Evolutionary conservation across 2,329 filamentous ascomycete genomes (phyloP), one percentile per base, ranked within the genome.

Genomic region (Pestalotiopsis sp.): DNA sequence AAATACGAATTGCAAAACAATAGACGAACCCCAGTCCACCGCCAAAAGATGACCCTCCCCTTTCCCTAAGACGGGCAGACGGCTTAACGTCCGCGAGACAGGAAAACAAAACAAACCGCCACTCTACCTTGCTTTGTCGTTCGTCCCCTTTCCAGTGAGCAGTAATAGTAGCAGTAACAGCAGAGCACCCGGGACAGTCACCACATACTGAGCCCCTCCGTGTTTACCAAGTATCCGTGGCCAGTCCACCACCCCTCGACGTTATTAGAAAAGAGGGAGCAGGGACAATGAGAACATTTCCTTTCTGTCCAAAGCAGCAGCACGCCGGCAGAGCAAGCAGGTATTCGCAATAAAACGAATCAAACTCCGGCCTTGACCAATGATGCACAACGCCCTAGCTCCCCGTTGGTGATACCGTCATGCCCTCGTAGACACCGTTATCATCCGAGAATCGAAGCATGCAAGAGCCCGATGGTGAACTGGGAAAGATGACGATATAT

Each of bases 351-450:
- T 70, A 73, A 72, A 49, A 77, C 73, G 74, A 75, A 77, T 75
- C 76, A 74, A 78, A 76, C 77, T 75, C 74, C 75, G 74, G 75
- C 77, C 76, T 75, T 74, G 61, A 75, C 76, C 74, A 72, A 75
- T 74, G 74, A 78, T 76, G 75, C 76, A 74, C 71, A 73, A 75
- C 72, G 64, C 75, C 73, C 73, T 73, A 36, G 75, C 74, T 73
- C 71, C 73, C 74, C 73, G 73, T 75, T 73, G 45, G 45, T 52
- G 72, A 75, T 74, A 71, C 70, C 70, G 69, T 65, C 74, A 71
- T 70, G 74, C 65, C 74, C 74, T 74, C 72, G 71, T 71, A 74
- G 73, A 75, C 70, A 73, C 74, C 73, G 73, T 72, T 70, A 75
- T 72, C 72, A 74, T 73, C 70, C 66, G 65, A 70, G 66, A 68